Percentiles rank a stretch among this genome's conserved stretches.
Conservation (phyloP, 331 rosid genomes). For the Phaseolus coccineus region DNA sequence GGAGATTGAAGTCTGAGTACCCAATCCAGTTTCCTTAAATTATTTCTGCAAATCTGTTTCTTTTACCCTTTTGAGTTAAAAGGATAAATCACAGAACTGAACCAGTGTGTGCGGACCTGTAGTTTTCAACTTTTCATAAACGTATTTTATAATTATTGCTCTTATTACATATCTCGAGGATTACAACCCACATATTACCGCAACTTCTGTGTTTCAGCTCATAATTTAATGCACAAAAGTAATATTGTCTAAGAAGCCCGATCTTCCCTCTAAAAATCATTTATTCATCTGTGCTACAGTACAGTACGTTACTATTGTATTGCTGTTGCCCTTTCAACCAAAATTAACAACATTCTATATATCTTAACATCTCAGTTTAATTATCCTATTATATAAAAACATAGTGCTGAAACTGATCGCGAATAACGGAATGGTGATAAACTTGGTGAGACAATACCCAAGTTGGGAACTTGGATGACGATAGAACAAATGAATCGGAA, state of each 20-base stretch:
- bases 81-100: conserved; percentile 20
- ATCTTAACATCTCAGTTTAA: neutral
- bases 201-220: neutral
- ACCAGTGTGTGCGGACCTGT: neutral
- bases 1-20: neutral
- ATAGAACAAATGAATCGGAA: conserved; percentile 88
- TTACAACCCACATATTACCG: conserved; percentile 20
- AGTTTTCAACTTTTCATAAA: conserved; percentile 24
- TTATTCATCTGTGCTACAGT: neutral
- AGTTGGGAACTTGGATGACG: conserved; percentile 64
- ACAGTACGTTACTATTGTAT: conserved; percentile 9
- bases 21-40: neutral
- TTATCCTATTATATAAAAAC: neutral
- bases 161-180: conserved; percentile 19
- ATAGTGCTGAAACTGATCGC: conserved; percentile 14
- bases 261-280: conserved; percentile 22
- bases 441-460: conserved; percentile 55
- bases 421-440: conserved; percentile 44
- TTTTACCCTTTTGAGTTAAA: neutral
- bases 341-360: neutral
- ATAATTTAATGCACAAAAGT: conserved; percentile 26
- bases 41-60: neutral
- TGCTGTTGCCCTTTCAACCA: neutral
- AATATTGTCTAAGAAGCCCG: conserved; percentile 3
- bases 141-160: neutral